phyloP scores from a whole-genome alignment of 148 eudicot genomes.

The Dianthus caryophyllus region DNA sequence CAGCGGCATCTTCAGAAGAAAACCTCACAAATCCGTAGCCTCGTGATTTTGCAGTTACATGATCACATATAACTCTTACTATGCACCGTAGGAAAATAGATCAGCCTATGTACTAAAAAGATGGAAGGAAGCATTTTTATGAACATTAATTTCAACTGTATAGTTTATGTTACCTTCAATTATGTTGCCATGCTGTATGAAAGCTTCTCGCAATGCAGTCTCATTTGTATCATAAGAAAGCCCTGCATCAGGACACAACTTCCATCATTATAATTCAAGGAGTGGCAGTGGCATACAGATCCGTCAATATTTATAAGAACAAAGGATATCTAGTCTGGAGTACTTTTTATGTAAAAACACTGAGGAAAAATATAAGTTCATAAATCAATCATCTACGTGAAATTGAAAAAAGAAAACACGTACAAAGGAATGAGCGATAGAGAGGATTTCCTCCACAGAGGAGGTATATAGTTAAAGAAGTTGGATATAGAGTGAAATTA shows the following conservation, averaged over 20 bases:
- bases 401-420: too few species aligned
- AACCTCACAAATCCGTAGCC: constrained; percentile 74
- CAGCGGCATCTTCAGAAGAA: constrained; percentile 46
- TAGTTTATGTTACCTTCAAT: constrained; percentile 42
- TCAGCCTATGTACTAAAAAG: not conserved
- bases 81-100: constrained; percentile 2
- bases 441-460: too few species aligned
- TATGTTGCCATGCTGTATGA: constrained; percentile 53
- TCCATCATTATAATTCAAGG: not conserved
- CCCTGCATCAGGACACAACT: constrained; percentile 32
- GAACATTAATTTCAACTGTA: not conserved
- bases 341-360: not conserved
- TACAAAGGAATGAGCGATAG: too few species aligned
- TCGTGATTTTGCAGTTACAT: constrained; percentile 55
- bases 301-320: not conserved
- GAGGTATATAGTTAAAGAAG: too few species aligned
- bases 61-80: constrained; percentile 70
- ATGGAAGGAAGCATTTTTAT: not conserved
- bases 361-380: not conserved
- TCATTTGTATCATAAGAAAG: constrained; percentile 75
- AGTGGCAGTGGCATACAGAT: not conserved
- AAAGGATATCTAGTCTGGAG: not conserved
- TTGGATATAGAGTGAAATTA: too few species aligned
- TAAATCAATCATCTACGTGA: too few species aligned
- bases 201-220: constrained; percentile 48